Evolutionary conservation across 495 filamentous ascomycete genomes (phyloP).

Genomic region (Xylaria bambusicola): DNA sequence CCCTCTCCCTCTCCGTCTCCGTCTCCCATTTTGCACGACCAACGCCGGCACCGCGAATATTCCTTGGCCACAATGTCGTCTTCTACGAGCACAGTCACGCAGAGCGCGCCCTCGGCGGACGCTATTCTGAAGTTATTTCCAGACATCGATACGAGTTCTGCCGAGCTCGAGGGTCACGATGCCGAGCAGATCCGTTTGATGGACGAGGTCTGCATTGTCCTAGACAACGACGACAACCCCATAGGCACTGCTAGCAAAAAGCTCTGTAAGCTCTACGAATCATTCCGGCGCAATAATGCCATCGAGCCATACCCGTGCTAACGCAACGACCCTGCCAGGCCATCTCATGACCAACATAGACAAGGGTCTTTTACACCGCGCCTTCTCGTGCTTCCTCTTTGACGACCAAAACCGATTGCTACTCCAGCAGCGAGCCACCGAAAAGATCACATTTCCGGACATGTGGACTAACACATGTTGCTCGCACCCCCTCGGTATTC

Average conservation of each 20-base stretch:
- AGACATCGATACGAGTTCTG: constrained; percentile 88
- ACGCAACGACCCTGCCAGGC: constrained; percentile 54
- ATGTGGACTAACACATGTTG: constrained; percentile 99
- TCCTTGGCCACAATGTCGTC: constrained; percentile 35
- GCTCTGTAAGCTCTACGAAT: constrained; percentile 68
- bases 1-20: not conserved
- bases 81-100: constrained; percentile 41
- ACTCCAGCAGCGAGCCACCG: constrained; percentile 90
- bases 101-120: constrained; percentile 72
- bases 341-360: constrained; percentile 99
- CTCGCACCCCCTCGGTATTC: constrained; percentile 91
- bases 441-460: constrained; percentile 99
- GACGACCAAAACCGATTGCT: constrained; percentile 85
- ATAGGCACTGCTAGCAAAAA: constrained; percentile 99
- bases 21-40: constrained; percentile 2
- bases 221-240: constrained; percentile 87
- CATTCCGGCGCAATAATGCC: not conserved
- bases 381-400: constrained; percentile 98
- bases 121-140: constrained; percentile 89
- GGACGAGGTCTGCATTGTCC: constrained; percentile 98
- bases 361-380: constrained; percentile 90
- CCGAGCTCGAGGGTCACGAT: constrained; percentile 83
- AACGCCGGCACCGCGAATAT: not conserved
- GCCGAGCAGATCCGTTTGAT: constrained; percentile 96
- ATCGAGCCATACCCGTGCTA: constrained; percentile 4